Conservation (phyloP, 345 rosid genomes). For the Populus alba region DNA sequence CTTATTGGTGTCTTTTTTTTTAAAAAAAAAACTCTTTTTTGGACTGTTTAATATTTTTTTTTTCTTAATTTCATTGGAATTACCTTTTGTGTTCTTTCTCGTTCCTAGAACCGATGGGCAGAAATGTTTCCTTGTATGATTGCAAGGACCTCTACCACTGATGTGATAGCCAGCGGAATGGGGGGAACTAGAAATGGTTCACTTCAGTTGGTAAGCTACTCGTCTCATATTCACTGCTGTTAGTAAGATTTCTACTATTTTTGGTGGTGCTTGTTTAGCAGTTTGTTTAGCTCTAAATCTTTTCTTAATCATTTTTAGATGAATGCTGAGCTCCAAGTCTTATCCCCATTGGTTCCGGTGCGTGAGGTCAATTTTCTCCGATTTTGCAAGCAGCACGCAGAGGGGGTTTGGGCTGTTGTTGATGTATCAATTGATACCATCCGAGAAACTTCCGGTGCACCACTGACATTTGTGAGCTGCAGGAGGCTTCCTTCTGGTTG, state of each 20-base stretch:
- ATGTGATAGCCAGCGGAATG: slow-evolving; percentile 76
- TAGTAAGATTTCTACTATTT: neutral
- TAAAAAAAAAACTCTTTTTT: too few species aligned
- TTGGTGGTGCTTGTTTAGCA: neutral
- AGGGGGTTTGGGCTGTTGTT: slow-evolving; percentile 92
- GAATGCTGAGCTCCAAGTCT: slow-evolving; percentile 86
- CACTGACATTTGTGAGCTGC: slow-evolving; percentile 49
- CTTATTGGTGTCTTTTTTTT: neutral
- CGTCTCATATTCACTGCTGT: neutral
- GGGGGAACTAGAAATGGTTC: slow-evolving; percentile 93
- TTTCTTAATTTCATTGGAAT: neutral
- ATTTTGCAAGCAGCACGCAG: slow-evolving; percentile 91
- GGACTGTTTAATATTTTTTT: neutral
- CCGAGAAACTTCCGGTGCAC: slow-evolving; percentile 49
- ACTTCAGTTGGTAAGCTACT: slow-evolving; percentile 67
- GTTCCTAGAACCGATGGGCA: slow-evolving; percentile 77
- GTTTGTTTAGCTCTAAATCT: neutral
- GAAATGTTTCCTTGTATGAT: slow-evolving; percentile 95
- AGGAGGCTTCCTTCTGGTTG: slow-evolving; percentile 98
- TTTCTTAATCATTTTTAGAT: slow-evolving; percentile 38
- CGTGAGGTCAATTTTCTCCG: slow-evolving; percentile 82
- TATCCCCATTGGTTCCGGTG: slow-evolving; percentile 92
- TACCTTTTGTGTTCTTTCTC: slow-evolving; percentile 1
- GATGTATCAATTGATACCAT: slow-evolving; percentile 79
- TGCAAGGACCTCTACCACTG: slow-evolving; percentile 70